Evolutionary conservation across 2,329 filamentous ascomycete species (phyloP), one percentile per base, ranked within the genome.

Genomic region (Ramichloridium luteum): DNA sequence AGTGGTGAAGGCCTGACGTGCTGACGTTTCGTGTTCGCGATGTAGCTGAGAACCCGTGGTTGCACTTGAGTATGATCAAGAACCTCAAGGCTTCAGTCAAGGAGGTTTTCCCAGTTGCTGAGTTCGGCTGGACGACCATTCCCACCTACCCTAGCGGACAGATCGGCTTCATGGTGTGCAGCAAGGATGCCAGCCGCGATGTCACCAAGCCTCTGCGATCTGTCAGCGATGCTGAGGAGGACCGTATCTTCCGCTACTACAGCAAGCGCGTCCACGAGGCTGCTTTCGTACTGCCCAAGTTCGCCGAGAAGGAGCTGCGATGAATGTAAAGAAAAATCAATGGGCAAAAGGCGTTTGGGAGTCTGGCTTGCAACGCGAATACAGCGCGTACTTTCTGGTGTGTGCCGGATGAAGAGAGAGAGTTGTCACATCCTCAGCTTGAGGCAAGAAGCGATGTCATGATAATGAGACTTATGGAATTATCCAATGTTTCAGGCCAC

Each of bases 131-230:
- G 74, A 96, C 88, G 55, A 96, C 88, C 53, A 98, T 98, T 62
- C 90, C 90, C 38, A 98, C 90, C 57, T 98, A 98, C 71, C 90
- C 90, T 46, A 93, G 84, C 35, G 90, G 90, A 58, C 90, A 98
- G 70, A 98, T 98, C 55, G 90, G 90, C 58, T 98, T 98, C 78
- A 94, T 98, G 86, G 83, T 98, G 57, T 96, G 90, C 77, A 82
- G 72, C 78, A 96, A 98, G 76, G 88, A 96, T 58, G 67, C 76
- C 58, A 75, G 64, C 56, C 74, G 77, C 59, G 73, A 98, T 63
- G 72, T 96, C 57, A 83, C 73, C 61, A 81, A 77, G 62, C 90
- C 90, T 32, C 56, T 94, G 41, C 80, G 90, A 55, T 69, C 64
- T 50, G 93, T 85, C 79, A 69, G 74, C 43, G 57, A 70, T 44